A percentile compares a stretch with the other conserved stretches of the same genome.
These are phyloP conservation scores for Globisporangium apiculatum DNA, from an alignment of 352 stramenopile genomes.

Conservation along the genomic window DNA sequence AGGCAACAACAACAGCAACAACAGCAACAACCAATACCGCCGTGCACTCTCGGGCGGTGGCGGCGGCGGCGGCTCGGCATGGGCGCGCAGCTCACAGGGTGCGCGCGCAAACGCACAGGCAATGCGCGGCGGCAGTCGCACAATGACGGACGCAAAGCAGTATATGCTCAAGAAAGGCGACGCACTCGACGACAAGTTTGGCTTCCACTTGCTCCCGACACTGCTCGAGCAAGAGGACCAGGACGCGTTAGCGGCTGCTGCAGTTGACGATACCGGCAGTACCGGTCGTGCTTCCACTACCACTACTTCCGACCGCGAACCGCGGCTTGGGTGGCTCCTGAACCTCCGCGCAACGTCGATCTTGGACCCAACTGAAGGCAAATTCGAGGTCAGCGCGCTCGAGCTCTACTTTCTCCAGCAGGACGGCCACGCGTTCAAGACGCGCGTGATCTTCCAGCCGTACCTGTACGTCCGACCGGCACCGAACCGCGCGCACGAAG, in stretches of 20 bases:
- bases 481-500: slow-evolving; percentile 55
- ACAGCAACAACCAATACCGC: slow-evolving; percentile 24
- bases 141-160: slow-evolving; percentile 57
- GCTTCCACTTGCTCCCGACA: slow-evolving; percentile 52
- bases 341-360: slow-evolving; percentile 61
- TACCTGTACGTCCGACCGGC: slow-evolving; percentile 95
- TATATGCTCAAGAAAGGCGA: slow-evolving; percentile 53
- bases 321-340: slow-evolving; percentile 62
- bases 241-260: not conserved
- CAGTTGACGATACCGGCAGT: not conserved
- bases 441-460: slow-evolving; percentile 91
- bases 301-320: slow-evolving; percentile 4
- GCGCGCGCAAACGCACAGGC: slow-evolving; percentile 49
- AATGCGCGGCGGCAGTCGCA: slow-evolving; percentile 22
- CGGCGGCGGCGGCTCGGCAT: slow-evolving; percentile 47
- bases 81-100: slow-evolving; percentile 65
- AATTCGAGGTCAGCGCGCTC: slow-evolving; percentile 83
- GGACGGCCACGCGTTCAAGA: slow-evolving; percentile 94
- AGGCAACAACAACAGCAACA: slow-evolving; percentile 2
- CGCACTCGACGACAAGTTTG: slow-evolving; percentile 62
- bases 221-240: slow-evolving; percentile 50
- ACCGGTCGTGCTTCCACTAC: too few relatives aligned
- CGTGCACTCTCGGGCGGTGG: slow-evolving; percentile 51
- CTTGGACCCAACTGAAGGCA: slow-evolving; percentile 43
- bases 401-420: slow-evolving; percentile 96